phyloP scores from a whole-genome alignment of 1,284 basidiomycete genomes.

The Ganoderma lucidum region DNA sequence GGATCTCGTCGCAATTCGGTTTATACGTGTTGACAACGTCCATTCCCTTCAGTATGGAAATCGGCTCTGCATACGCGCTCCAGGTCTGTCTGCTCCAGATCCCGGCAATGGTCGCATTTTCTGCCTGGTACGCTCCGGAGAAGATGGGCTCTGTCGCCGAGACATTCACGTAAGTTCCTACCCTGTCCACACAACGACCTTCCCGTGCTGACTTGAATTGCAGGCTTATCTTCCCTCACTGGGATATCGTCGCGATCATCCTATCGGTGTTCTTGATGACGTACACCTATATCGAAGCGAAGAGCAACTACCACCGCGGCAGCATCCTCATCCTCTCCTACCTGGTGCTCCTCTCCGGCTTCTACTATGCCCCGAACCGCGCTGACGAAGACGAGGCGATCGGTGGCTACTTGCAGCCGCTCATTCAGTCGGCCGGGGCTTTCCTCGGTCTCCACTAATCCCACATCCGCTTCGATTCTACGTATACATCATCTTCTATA shows the following conservation, averaged over 20 bases:
- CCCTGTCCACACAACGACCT: background rate
- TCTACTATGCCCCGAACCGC: conserved; percentile 75
- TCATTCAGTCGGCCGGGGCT: conserved; percentile 15
- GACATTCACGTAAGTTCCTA: conserved; percentile 84
- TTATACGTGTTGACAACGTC: background rate
- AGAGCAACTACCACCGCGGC: conserved; percentile 96
- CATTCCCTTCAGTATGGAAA: conserved; percentile 87
- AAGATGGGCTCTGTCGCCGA: conserved; percentile 85
- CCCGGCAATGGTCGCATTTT: conserved; percentile 98
- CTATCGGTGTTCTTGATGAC: conserved; percentile 96
- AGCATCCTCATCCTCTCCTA: conserved; percentile 92
- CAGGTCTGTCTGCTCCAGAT: conserved; percentile 99
- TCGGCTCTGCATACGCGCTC: conserved; percentile 97
- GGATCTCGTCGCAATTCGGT: background rate
- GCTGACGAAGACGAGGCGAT: conserved; percentile 33
- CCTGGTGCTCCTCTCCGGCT: conserved; percentile 80
- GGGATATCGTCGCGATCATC: conserved; percentile 97
- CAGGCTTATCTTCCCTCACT: conserved; percentile 97
- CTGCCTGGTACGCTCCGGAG: conserved; percentile 89
- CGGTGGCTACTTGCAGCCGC: conserved; percentile 24
- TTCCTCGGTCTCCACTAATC: conserved; percentile 23
- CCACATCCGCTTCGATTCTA: background rate
- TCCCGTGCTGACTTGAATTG: conserved; percentile 22
- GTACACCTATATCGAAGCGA: conserved; percentile 98
- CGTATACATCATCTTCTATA: conserved; percentile 7